Conservation (phyloP, 2,329 filamentous ascomycete species). For the Talaromyces sp. region DNA sequence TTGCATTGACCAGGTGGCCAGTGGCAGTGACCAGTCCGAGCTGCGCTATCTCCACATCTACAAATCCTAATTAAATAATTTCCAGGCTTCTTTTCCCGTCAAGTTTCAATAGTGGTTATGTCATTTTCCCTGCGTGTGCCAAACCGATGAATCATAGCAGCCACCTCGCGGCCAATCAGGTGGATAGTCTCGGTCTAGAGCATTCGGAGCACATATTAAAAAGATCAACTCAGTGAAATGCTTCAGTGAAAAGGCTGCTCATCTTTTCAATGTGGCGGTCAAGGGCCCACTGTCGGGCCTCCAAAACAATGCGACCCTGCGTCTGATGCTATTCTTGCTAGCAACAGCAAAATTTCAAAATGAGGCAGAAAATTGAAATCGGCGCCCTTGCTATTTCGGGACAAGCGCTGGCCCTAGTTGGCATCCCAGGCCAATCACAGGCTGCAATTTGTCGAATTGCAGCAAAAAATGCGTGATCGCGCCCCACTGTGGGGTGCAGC, state of each 20-base stretch:
- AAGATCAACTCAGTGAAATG: too few relatives aligned
- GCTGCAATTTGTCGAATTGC: not conserved
- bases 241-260: too few relatives aligned
- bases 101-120: not conserved
- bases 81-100: too few relatives aligned
- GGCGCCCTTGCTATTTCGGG: not conserved
- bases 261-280: not conserved
- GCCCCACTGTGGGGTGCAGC: constrained; percentile 6
- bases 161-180: not conserved
- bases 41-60: not conserved
- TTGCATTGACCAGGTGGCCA: not conserved
- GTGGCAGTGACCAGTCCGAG: not conserved
- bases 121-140: not conserved
- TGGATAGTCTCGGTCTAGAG: not conserved
- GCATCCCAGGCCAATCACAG: not conserved
- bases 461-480: not conserved
- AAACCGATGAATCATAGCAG: not conserved
- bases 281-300: not conserved
- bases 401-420: not conserved
- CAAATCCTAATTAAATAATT: not conserved
- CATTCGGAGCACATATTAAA: too few relatives aligned
- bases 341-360: not conserved
- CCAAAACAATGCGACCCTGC: not conserved
- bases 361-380: not conserved
- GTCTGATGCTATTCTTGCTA: too few relatives aligned